These are phyloP conservation scores for Antarctomyces pellizariae DNA, from an alignment of 495 filamentous ascomycete species.

Conservation along the genomic window DNA sequence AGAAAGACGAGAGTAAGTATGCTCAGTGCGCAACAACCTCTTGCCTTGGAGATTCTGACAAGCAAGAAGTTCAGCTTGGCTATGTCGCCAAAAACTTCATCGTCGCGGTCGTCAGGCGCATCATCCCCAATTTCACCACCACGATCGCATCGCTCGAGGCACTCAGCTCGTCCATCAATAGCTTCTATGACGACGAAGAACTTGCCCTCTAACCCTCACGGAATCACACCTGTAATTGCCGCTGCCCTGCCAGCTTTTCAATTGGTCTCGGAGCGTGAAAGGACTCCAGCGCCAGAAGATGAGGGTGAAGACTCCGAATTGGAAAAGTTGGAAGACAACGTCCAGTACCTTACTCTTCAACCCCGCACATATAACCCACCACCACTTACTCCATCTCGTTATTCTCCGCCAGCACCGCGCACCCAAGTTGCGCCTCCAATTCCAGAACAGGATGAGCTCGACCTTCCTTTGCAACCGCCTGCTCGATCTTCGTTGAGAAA, in stretches of 20 bases:
- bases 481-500: no score
- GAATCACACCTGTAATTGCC: conserved; percentile 10
- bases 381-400: conserved; percentile 13
- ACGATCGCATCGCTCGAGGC: no score
- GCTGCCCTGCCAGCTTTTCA: conserved; percentile 10
- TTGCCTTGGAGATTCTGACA: conserved; percentile 6
- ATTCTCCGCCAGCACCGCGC: conserved; percentile 1
- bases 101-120: background rate
- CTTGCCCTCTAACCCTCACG: conserved; percentile 8
- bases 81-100: conserved; percentile 1
- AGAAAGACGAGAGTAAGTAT: conserved; percentile 29
- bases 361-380: conserved; percentile 29
- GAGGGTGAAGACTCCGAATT: background rate
- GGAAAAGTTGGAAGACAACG: conserved; percentile 8
- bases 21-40: background rate
- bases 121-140: conserved; percentile 5
- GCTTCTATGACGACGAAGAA: conserved; percentile 7
- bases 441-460: no score
- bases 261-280: conserved; percentile 9
- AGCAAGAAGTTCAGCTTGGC: conserved; percentile 10
- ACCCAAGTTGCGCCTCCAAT: no score
- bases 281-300: conserved; percentile 6
- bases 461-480: no score
- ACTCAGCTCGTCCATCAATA: no score
- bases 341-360: conserved; percentile 21